These are phyloP conservation scores for Hirsutella minnesotensis DNA, from an alignment of 2,329 filamentous ascomycete genomes.

Conservation along the genomic window DNA sequence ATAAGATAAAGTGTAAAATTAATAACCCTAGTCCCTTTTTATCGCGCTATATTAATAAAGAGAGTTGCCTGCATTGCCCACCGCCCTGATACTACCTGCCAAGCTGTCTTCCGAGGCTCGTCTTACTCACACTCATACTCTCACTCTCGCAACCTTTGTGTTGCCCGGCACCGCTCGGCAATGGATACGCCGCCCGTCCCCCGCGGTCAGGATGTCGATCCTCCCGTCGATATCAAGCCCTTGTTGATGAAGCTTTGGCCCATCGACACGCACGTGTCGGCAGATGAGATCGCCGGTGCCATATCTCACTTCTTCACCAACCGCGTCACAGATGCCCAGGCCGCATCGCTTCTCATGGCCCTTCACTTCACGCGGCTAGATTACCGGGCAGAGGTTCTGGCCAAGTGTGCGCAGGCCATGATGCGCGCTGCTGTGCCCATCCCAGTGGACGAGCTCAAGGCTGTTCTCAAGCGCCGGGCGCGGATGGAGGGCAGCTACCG, in stretches of 20 bases:
- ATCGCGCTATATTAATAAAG: too few species aligned
- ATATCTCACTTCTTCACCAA: constrained; percentile 88
- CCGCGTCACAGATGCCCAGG: constrained; percentile 76
- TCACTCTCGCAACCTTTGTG: background rate
- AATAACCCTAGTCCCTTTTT: too few species aligned
- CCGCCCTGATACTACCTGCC: too few species aligned
- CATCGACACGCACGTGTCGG: constrained; percentile 42
- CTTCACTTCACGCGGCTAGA: constrained; percentile 87
- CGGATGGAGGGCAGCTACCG: constrained; percentile 61
- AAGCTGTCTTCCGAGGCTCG: too few species aligned
- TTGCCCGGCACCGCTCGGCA: background rate
- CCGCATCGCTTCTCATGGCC: constrained; percentile 75
- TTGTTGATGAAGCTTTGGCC: constrained; percentile 65
- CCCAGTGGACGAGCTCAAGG: constrained; percentile 48
- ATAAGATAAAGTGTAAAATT: too few species aligned
- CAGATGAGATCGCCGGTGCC: constrained; percentile 78
- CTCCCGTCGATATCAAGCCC: constrained; percentile 50
- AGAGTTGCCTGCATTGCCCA: too few species aligned
- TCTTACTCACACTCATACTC: too few species aligned
- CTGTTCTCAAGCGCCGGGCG: constrained; percentile 47
- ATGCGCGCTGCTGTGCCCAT: constrained; percentile 63
- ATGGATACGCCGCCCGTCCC: constrained; percentile 20
- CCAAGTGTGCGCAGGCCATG: constrained; percentile 77
- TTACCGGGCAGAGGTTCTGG: constrained; percentile 72
- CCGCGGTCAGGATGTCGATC: constrained; percentile 16